phyloP scores from a whole-genome alignment of 805 yeast genomes.

The Diddensiella santjacobensis region DNA sequence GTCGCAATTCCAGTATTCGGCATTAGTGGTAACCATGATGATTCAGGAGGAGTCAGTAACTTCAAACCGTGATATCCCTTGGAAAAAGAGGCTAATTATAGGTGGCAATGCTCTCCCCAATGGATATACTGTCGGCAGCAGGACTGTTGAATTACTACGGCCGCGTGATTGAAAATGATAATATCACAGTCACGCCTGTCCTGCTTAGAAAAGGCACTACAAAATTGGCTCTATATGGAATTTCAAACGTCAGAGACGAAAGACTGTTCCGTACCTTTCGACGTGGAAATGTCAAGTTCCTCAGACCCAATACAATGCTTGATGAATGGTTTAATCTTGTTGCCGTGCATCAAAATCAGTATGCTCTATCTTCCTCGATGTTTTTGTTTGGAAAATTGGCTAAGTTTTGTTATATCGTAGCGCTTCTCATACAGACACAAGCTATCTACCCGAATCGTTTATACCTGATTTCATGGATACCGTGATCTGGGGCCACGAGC shows the following conservation, averaged over 20 bases:
- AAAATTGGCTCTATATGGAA: constrained; percentile 79
- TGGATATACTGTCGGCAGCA: constrained; percentile 75
- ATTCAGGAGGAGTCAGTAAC: constrained; percentile 85
- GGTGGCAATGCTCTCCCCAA: constrained; percentile 59
- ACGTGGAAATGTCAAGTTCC: constrained; percentile 73
- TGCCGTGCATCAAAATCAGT: constrained; percentile 86
- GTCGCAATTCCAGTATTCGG: constrained; percentile 88
- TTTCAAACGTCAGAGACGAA: constrained; percentile 88
- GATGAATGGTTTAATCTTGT: constrained; percentile 79
- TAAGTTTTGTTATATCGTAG: no score
- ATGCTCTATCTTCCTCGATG: constrained; percentile 9
- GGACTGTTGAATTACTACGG: constrained; percentile 93
- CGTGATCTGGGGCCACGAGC: constrained; percentile 97
- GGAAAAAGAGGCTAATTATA: no score
- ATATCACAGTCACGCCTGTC: constrained; percentile 69
- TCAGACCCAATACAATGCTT: constrained; percentile 56
- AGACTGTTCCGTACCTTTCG: constrained; percentile 76
- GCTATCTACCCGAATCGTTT: constrained; percentile 79
- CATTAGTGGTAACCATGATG: constrained; percentile 95
- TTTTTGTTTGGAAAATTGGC: constrained; percentile 1
- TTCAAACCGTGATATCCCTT: background rate
- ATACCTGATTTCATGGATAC: constrained; percentile 79
- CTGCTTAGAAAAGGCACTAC: constrained; percentile 80
- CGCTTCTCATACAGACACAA: constrained; percentile 70
- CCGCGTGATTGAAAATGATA: constrained; percentile 68